These are phyloP conservation scores for Epichloe gansuensis DNA, from an alignment of 2,329 filamentous ascomycete genomes.

Conservation along the genomic window DNA sequence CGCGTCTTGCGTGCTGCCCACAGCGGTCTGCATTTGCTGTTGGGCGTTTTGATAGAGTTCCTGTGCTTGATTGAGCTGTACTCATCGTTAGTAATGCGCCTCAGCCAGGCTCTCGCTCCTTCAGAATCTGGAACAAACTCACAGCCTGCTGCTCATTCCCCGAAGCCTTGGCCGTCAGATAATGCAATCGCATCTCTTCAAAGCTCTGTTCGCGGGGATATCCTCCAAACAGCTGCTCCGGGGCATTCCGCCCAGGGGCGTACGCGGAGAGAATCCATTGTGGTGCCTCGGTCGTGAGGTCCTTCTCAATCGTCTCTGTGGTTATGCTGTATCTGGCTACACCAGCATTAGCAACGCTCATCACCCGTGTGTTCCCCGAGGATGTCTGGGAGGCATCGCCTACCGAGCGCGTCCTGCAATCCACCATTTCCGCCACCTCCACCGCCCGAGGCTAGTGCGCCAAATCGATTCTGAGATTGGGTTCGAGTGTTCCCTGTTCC, in stretches of 20 bases:
- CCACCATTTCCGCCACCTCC: slow-evolving; percentile 18
- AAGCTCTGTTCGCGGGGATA: slow-evolving; percentile 69
- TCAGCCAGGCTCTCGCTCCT: slow-evolving; percentile 1
- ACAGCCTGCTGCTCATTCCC: slow-evolving; percentile 48
- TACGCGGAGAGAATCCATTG: slow-evolving; percentile 83
- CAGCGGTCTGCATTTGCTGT: slow-evolving; percentile 59
- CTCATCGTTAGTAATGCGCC: not conserved
- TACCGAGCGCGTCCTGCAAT: slow-evolving; percentile 13
- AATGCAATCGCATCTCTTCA: slow-evolving; percentile 75
- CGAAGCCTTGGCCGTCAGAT: slow-evolving; percentile 44
- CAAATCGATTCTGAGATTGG: slow-evolving; percentile 43
- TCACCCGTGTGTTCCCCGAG: not conserved
- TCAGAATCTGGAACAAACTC: slow-evolving; percentile 13
- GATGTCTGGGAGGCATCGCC: not conserved
- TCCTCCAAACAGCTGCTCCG: slow-evolving; percentile 75
- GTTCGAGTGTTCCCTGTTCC: slow-evolving; percentile 23
- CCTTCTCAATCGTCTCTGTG: slow-evolving; percentile 47
- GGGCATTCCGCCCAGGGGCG: slow-evolving; percentile 63
- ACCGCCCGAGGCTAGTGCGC: slow-evolving; percentile 25
- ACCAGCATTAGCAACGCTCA: slow-evolving; percentile 2
- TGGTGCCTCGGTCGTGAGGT: slow-evolving; percentile 60
- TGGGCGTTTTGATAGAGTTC: slow-evolving; percentile 51
- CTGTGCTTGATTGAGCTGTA: slow-evolving; percentile 47
- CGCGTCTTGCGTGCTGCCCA: slow-evolving; percentile 60
- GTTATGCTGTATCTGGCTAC: slow-evolving; percentile 38